phyloP scores from a whole-genome alignment of 2,329 filamentous ascomycete genomes.

The Talaromyces atroroseus region DNA sequence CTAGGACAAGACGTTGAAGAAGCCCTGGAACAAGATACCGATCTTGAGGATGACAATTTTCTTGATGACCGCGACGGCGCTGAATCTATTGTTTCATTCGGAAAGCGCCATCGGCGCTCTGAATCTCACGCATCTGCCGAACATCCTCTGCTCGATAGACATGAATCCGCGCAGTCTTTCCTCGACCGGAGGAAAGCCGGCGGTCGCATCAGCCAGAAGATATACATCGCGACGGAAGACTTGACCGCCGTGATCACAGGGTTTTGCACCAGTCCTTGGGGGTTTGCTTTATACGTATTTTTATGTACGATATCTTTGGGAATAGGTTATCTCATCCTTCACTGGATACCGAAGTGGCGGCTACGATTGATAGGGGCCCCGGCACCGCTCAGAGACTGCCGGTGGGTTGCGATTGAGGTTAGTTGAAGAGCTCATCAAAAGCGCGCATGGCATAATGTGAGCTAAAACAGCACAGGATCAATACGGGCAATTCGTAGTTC shows the following conservation, averaged over 20 bases:
- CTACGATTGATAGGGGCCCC: constrained; percentile 67
- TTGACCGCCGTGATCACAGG: constrained; percentile 89
- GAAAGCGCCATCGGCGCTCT: constrained; percentile 25
- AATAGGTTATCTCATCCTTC: constrained; percentile 73
- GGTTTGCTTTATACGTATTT: constrained; percentile 62
- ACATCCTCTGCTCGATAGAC: constrained; percentile 62
- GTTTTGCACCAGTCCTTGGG: constrained; percentile 69
- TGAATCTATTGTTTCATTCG: constrained; percentile 20
- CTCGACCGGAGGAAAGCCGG: constrained; percentile 56
- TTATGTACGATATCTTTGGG: constrained; percentile 71
- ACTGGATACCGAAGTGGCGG: constrained; percentile 87
- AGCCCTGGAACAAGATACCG: constrained; percentile 38
- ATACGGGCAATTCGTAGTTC: constrained; percentile 86
- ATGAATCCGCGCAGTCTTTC: constrained; percentile 64
- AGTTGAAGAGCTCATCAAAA: constrained; percentile 22
- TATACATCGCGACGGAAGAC: constrained; percentile 90
- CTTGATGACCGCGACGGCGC: constrained; percentile 36
- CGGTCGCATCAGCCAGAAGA: constrained; percentile 73
- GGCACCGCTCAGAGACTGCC: constrained; percentile 64
- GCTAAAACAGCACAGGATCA: constrained; percentile 60
- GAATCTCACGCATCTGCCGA: constrained; percentile 44
- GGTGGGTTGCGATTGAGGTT: constrained; percentile 89
- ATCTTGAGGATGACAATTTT: constrained; percentile 39
- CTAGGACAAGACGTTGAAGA: constrained; percentile 48
- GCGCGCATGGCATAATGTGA: not conserved